Base-by-base conservation (phyloP, 106 monocot species). In the Agapanthus africanus region DNA sequence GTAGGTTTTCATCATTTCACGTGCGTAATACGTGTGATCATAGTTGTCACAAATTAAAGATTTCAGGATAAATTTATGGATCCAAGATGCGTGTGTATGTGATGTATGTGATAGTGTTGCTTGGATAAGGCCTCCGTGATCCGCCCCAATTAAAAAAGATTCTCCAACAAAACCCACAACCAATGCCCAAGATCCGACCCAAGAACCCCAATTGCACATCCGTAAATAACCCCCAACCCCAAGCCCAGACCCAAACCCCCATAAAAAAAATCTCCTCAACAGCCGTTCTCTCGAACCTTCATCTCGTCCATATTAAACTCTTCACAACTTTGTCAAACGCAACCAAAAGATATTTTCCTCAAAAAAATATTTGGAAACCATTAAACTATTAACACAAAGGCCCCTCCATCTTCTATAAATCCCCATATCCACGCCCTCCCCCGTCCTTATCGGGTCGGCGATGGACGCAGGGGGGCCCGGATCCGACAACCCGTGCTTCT, bases 401-500 rank as follows among this genome's bases (percentile, higher is more conserved):
- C 40, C 40, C 65, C 19, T 16, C 67, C 41, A 16, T 19, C 31
- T 30, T 44, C 26, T 31, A 19, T 46, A 46, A 18, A 46, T 27
- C 50, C 50, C 67, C 3, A 16, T 2, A 19, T 5, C 33, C 19
- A 18, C 1, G 33, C 49, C 50, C 16, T n/a, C 10, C 6, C 70
- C 69, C 41, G 46, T 21, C 50, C 2, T 28, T 44, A 18, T 11
- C 8, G 33, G 36, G 36, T 70, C 21, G 34, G 54, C 66, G 44
- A 75, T 66, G 71, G 75, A 71, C 56, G 57, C 57, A 11, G 47
- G 32, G 49, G 78, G 79, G 8, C 33, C 66, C 37, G 72, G 67
- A 52, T 79, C 80, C 65, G 76, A 41, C 59, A 37, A 68, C 38
- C 40, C 79, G 57, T 86, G 84, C 76, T 95, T 91, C 79, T 95